Conservation (phyloP, 805 yeast genomes). For the Grigorovia yakushimaensis region DNA sequence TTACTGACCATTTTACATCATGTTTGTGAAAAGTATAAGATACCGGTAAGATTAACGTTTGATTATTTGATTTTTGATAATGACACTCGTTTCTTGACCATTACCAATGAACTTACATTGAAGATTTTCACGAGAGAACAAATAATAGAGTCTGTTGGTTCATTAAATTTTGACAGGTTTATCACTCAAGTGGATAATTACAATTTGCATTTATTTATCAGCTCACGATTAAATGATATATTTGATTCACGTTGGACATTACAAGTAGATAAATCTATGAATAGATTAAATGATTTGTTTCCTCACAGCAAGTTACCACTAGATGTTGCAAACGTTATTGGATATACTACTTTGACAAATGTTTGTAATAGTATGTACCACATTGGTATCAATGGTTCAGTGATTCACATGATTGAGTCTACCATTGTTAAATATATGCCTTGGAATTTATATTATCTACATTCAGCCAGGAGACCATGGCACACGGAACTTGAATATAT, state of each 20-base stretch:
- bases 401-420: neutral
- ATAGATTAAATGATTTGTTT: neutral
- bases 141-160: neutral
- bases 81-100: neutral
- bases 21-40: neutral
- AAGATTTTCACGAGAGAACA: neutral
- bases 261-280: neutral
- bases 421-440: neutral
- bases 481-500: neutral
- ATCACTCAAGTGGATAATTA: neutral
- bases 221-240: neutral
- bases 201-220: neutral
- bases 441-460: neutral
- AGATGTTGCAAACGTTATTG: neutral
- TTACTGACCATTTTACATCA: slow-evolving; percentile 18
- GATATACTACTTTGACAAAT: neutral
- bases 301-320: neutral
- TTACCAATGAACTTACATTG: neutral
- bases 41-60: neutral
- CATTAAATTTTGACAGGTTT: neutral
- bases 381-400: neutral
- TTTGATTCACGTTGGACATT: neutral
- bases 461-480: neutral
- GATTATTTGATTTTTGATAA: neutral
- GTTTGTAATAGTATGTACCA: neutral